A percentile compares a stretch with the other conserved stretches of the same genome.
phyloP scores from a whole-genome alignment of 192 early-diverging fungal species.

The Piromyces finnis region DNA sequence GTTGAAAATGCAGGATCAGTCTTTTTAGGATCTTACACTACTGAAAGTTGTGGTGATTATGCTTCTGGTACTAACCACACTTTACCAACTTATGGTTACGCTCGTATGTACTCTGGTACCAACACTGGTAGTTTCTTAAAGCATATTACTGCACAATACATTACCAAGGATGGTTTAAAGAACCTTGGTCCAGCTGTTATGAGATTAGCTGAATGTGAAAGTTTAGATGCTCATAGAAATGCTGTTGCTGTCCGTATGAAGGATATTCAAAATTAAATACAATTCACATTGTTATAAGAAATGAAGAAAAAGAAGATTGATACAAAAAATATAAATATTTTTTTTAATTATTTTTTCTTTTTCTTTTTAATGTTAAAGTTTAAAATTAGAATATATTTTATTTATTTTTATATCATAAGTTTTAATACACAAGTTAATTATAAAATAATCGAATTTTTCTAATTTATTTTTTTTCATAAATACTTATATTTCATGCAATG shows the following conservation, averaged over 20 bases:
- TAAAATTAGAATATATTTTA: no score
- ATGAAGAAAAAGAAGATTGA: no score
- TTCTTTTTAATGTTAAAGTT: no score
- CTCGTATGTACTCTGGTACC: constrained; percentile 95
- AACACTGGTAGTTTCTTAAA: constrained; percentile 93
- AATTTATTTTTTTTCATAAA: no score
- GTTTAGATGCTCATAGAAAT: constrained; percentile 90
- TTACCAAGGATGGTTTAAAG: constrained; percentile 70
- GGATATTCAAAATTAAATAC: no score
- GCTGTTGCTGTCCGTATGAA: constrained; percentile 81
- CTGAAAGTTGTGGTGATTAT: constrained; percentile 97
- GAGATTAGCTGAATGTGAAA: constrained; percentile 84
- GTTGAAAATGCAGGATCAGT: constrained; percentile 88
- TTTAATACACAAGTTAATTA: no score
- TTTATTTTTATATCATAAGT: no score
- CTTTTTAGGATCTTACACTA: constrained; percentile 91
- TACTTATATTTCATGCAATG: no score
- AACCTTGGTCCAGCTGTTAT: constrained; percentile 78
- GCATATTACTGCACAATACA: constrained; percentile 85
- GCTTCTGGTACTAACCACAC: constrained; percentile 99
- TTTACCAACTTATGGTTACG: constrained; percentile 94
- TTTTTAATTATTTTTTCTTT: no score
- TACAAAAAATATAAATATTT: no score
- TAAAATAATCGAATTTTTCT: no score
- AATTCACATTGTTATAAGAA: no score